Conservation (phyloP, 2,329 filamentous ascomycete genomes). For the Mollisiaceae sp. region DNA sequence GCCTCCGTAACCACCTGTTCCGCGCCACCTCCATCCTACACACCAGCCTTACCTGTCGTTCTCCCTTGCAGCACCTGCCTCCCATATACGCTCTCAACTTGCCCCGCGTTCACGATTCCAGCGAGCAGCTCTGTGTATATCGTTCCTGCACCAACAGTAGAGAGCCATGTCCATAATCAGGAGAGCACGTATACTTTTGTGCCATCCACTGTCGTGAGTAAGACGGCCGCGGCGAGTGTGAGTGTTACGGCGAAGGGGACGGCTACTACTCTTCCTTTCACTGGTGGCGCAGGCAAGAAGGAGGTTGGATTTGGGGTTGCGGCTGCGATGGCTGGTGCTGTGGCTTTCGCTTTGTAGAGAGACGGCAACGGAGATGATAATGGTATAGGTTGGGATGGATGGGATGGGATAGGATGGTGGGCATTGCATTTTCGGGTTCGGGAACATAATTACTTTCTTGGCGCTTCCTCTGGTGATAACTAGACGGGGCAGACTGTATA, state of each 20-base stretch:
- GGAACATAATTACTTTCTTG: neutral
- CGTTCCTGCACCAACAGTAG: neutral
- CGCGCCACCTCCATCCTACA: conserved; percentile 24
- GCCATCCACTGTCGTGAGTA: neutral
- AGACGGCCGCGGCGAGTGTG: neutral
- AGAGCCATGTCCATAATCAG: conserved; percentile 12
- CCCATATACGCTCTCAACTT: conserved; percentile 28
- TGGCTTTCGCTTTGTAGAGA: neutral
- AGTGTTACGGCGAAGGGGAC: conserved; percentile 3
- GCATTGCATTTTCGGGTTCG: neutral
- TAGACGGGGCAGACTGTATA: neutral
- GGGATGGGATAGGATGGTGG: neutral
- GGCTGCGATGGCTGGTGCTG: neutral
- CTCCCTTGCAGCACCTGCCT: conserved; percentile 23
- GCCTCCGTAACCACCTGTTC: conserved; percentile 24
- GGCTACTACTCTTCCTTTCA: neutral
- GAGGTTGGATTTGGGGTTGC: conserved; percentile 5
- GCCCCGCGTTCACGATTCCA: conserved; percentile 17
- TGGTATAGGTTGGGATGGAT: neutral
- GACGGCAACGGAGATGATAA: neutral
- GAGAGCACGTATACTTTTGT: conserved; percentile 1
- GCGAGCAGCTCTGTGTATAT: neutral
- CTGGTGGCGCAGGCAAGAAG: conserved; percentile 4
- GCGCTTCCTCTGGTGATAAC: neutral
- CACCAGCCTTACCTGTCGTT: conserved; percentile 19